Evolutionary conservation across 306 rosid species (phyloP).

Genomic region (Alnus glutinosa): DNA sequence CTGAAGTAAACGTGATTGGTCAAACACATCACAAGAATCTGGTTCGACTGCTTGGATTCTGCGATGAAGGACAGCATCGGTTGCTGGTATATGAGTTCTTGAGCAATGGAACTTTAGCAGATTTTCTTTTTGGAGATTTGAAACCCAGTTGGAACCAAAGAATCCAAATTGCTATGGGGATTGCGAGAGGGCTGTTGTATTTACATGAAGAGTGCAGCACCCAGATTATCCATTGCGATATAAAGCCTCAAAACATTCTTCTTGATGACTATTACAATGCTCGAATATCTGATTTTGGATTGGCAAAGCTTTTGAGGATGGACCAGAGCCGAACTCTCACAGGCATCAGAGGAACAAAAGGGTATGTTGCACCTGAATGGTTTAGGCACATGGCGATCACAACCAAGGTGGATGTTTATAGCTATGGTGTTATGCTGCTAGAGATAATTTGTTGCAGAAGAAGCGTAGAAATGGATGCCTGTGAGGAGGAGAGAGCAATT

Average conservation of each 20-base stretch:
- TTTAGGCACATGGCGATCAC: constrained; percentile 26
- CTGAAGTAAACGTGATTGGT: constrained; percentile 31
- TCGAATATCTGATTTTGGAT: constrained; percentile 41
- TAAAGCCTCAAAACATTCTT: constrained; percentile 57
- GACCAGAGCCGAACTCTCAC: constrained; percentile 36
- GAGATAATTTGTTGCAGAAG: constrained; percentile 44
- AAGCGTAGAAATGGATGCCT: constrained; percentile 1
- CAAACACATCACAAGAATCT: constrained; percentile 40
- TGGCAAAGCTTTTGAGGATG: constrained; percentile 43
- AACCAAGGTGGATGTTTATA: constrained; percentile 40
- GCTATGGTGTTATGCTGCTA: constrained; percentile 36
- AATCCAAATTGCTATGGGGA: constrained; percentile 23
- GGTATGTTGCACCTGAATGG: constrained; percentile 54
- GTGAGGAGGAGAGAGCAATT: neutral
- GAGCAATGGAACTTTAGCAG: constrained; percentile 36
- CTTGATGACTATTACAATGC: constrained; percentile 25
- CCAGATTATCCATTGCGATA: constrained; percentile 49
- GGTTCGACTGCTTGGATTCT: constrained; percentile 30
- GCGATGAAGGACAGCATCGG: constrained; percentile 17
- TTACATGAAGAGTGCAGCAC: constrained; percentile 46
- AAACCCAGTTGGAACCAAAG: constrained; percentile 36
- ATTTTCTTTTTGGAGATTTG: constrained; percentile 15
- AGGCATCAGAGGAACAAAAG: constrained; percentile 41
- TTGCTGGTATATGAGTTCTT: constrained; percentile 30
- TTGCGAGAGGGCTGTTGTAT: constrained; percentile 33